Evolutionary conservation across 2,329 filamentous ascomycete species (phyloP).

Genomic region (Ophiocordyceps australis): DNA sequence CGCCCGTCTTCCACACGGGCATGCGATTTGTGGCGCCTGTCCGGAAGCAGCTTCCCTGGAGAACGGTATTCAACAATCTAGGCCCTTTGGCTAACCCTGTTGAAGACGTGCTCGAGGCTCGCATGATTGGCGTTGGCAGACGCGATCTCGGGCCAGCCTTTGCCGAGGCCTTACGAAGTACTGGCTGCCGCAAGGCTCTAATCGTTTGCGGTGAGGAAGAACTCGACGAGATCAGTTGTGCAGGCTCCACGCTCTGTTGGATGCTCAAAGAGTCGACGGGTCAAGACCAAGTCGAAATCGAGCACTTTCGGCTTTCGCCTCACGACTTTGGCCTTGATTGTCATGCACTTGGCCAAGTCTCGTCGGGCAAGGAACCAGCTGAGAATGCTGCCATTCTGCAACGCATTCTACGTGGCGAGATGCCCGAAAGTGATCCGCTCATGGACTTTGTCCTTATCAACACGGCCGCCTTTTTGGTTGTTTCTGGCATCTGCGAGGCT

Average conservation of each 20-base stretch:
- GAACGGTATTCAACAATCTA: constrained; percentile 94
- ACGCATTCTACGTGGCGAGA: constrained; percentile 54
- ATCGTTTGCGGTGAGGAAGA: constrained; percentile 90
- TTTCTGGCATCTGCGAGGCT: constrained; percentile 71
- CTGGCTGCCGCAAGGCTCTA: constrained; percentile 66
- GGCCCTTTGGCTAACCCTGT: constrained; percentile 86
- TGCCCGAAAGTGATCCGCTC: constrained; percentile 63
- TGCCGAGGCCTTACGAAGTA: constrained; percentile 61
- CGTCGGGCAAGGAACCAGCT: constrained; percentile 65
- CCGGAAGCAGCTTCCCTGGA: constrained; percentile 74
- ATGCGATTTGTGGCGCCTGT: constrained; percentile 81
- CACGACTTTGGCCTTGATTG: constrained; percentile 70
- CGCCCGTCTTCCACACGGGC: constrained; percentile 88
- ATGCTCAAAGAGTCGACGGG: constrained; percentile 37
- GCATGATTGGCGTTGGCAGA: constrained; percentile 84
- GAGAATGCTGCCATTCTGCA: constrained; percentile 79
- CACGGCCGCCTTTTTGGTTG: constrained; percentile 71
- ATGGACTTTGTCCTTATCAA: constrained; percentile 92
- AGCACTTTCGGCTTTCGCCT: constrained; percentile 63
- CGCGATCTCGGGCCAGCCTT: constrained; percentile 78
- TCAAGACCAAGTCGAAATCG: constrained; percentile 31
- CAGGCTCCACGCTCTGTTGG: constrained; percentile 82
- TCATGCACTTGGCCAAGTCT: constrained; percentile 62
- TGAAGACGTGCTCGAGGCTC: constrained; percentile 67
- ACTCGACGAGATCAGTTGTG: constrained; percentile 87